Conservation (phyloP, 2,329 filamentous ascomycete genomes). For the Aspergillus fijiensis region DNA sequence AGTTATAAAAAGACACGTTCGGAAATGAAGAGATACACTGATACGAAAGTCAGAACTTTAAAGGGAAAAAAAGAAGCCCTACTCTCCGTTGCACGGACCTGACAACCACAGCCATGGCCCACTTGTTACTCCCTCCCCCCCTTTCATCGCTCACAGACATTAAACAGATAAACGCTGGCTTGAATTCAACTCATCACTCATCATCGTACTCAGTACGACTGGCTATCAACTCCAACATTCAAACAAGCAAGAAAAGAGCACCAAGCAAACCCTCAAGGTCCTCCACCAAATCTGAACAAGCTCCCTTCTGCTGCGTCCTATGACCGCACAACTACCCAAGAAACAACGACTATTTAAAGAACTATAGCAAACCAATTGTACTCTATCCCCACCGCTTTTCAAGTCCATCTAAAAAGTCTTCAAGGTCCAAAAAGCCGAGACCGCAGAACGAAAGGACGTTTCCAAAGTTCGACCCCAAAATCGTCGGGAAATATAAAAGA, state of each 20-base stretch:
- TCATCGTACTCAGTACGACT: not conserved
- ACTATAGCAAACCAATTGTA: not conserved
- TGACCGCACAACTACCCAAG: not conserved
- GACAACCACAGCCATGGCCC: not conserved
- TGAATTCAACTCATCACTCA: not conserved
- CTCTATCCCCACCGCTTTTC: not conserved
- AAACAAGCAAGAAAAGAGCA: not conserved
- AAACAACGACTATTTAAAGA: not conserved
- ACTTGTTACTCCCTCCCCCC: not conserved
- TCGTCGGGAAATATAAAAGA: not conserved
- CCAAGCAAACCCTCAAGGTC: not conserved
- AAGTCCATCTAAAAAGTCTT: not conserved
- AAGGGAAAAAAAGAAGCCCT: not conserved
- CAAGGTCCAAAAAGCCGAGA: not conserved
- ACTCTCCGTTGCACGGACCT: not conserved
- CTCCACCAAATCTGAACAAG: not conserved
- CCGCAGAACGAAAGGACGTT: not conserved
- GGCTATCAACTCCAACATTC: no score
- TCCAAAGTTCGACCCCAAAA: not conserved
- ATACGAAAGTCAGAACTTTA: not conserved
- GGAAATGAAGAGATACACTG: not conserved
- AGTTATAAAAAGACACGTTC: not conserved
- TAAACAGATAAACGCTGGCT: not conserved
- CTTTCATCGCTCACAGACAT: not conserved
- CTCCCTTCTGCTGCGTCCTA: not conserved